Evolutionary conservation across 2,329 filamentous ascomycete genomes (phyloP), one percentile per base, ranked within the genome.

Genomic region (Pestalotiopsis sp.): DNA sequence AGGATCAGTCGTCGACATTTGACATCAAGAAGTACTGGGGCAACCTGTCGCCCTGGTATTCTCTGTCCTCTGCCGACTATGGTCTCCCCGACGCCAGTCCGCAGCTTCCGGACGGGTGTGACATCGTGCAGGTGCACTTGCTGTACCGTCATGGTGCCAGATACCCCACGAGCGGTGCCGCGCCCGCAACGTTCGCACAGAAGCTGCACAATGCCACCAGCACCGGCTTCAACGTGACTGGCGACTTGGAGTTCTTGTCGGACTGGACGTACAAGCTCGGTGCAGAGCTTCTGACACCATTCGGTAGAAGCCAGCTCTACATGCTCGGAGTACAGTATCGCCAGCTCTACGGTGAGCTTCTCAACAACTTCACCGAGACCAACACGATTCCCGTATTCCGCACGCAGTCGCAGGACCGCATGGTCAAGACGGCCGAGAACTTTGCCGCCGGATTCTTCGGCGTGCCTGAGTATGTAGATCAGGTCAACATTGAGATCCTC

Each of bases 331-430:
- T 82, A 13, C 75, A 77, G 66, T 77, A 82, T 68, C 79, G 82
- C 17, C 78, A 83, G 69, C 75, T 83, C n/a, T 83, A 80, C 59
- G 78, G 81, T 7, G 74, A 80, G 61, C 76, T 83, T 13, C 78
- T 84, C 57, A 83, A 83, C 70, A 83, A 83, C 73, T 83, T 83
- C 68, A 79, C 77, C 41, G 75, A 73, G 65, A 76, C 78, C 1
- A 77, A 78, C 31, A 76, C 79, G 4, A 72, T 83, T 59, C 81
- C 81, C 23, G 80, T 83, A 17, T 82, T 79, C 69, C 75, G 77
- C 27, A 77, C 76, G 36, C 68, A 78, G 68, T 77, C 75, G 3
- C 74, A 78, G 68, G 76, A 77, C 67, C 76, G 77, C 59, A 78
- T 78, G 77, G 75, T 79, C 63, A 78, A 78, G 73, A 77, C 75